phyloP scores from a whole-genome alignment of 202 grass and related monocot species.

The Panicum virgatum region DNA sequence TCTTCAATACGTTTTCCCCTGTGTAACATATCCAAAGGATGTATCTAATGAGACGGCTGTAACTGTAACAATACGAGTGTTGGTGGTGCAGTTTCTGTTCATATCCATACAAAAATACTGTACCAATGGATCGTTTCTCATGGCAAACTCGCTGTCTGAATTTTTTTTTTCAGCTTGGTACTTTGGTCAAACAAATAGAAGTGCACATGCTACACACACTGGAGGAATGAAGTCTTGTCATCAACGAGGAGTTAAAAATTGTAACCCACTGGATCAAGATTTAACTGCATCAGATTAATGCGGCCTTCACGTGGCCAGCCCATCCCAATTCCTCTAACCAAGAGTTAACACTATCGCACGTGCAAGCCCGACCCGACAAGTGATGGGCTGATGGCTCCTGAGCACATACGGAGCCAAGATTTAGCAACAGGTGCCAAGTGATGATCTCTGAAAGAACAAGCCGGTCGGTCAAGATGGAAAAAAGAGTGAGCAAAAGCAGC shows the following conservation, averaged over 20 bases:
- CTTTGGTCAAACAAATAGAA: not conserved
- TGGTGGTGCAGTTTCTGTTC: not conserved
- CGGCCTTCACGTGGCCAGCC: constrained; percentile 14
- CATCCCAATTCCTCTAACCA: not conserved
- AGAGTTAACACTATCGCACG: not conserved
- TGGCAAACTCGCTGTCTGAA: not conserved
- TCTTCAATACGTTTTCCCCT: not conserved
- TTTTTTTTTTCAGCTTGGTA: not conserved
- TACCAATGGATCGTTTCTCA: not conserved
- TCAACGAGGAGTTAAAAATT: not conserved
- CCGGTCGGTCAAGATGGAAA: not conserved
- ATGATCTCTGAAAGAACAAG: not conserved
- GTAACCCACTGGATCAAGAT: not conserved
- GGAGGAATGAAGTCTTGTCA: not conserved
- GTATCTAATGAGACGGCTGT: not conserved
- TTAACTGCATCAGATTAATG: not conserved
- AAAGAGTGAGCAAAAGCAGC: not conserved
- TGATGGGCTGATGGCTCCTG: not conserved
- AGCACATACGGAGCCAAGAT: not conserved
- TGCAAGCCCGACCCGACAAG: not conserved
- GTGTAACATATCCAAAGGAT: not conserved
- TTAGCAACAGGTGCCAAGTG: not conserved
- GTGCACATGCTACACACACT: not conserved
- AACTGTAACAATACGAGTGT: not conserved
- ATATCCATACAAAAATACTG: not conserved